phyloP scores from a whole-genome alignment of 179 eudicot species.

The Spergularia azorica region DNA sequence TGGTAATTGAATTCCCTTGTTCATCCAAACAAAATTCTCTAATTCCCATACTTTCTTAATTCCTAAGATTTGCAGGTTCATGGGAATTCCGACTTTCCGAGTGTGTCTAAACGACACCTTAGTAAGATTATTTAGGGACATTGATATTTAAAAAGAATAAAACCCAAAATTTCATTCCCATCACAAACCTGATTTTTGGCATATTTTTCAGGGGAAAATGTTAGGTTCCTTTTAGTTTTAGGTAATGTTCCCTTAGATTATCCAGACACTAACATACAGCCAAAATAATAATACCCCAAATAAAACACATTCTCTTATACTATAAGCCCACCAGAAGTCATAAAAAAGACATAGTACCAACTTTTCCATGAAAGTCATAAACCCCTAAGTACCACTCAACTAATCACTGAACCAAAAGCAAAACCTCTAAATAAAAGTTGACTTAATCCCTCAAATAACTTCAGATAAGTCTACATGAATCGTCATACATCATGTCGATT shows the following conservation, averaged over 20 bases:
- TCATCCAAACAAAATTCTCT: too few species aligned
- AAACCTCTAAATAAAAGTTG: not conserved
- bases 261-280: slow-evolving; percentile 10
- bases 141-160: slow-evolving; percentile 6
- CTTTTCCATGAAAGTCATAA: slow-evolving; percentile 29
- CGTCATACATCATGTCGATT: not conserved
- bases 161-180: not conserved
- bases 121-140: not conserved
- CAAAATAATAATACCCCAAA: slow-evolving; percentile 5
- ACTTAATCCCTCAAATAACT: too few species aligned
- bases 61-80: too few species aligned
- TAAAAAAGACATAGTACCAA: slow-evolving; percentile 17
- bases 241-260: slow-evolving; percentile 33
- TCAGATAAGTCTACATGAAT: not conserved
- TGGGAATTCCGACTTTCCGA: too few species aligned
- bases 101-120: too few species aligned
- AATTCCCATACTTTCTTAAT: too few species aligned
- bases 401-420: slow-evolving; percentile 13
- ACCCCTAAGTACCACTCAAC: slow-evolving; percentile 21
- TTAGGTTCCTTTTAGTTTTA: slow-evolving; percentile 20
- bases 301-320: slow-evolving; percentile 28
- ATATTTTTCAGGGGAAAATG: slow-evolving; percentile 35
- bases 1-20: too few species aligned
- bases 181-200: slow-evolving; percentile 30
- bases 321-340: slow-evolving; percentile 30